Base-by-base conservation (phyloP, 148 eudicot genomes). In the Rhododendron kiyosumense region DNA sequence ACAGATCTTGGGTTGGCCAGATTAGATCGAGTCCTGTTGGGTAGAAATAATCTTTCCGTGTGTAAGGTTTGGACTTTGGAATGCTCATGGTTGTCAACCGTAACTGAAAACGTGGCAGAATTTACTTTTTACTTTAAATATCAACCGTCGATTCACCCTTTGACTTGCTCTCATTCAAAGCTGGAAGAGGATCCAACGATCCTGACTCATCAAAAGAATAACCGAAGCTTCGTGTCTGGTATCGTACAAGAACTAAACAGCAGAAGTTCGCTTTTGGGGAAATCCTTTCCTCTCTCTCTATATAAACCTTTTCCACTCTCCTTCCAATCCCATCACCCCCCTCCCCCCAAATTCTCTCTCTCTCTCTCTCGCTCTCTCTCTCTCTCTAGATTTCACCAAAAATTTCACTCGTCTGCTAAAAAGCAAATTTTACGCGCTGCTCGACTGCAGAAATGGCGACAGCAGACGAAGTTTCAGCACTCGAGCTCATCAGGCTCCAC, bases 401-500 rank as follows among this genome's bases (percentile, higher is more conserved):
- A 24, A 24, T 2, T 61, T 61, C 18, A 69, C 75, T 28, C 75
- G 36, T 69, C 34, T 28, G 75, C 75, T 69, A 12, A 4, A 11
- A 69, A 3, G 36, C 17, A 36, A 67, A 3, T 17, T 54, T 2
- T 2, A 9, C 24, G 2, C 71, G n/a, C 11, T 24, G 13, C 30
- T n/a, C 71, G 30, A n/a, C 71, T n/a, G 61, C 10, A 15, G 12
- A 76, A 51, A 92, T 91, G 92, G 88, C 90, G 85, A 80, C 86
- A 11, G n/a, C 69, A 0, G 83, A 88, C 22, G 85, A 92, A 73
- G 48, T 87, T 14, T 59, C 84, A 4, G 90, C 91, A 61, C 85
- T 92, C 0, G 90, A 90, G 36, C 85, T 90, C 85, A 93, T 93
- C 82, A 51, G 88, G 54, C 83, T 85, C 3, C 92, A 91, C 26